A percentile compares a stretch with the other conserved stretches of the same genome.
Evolutionary conservation across 164 flowering plant species (phyloP).

Genomic region (Liquidambar formosana): DNA sequence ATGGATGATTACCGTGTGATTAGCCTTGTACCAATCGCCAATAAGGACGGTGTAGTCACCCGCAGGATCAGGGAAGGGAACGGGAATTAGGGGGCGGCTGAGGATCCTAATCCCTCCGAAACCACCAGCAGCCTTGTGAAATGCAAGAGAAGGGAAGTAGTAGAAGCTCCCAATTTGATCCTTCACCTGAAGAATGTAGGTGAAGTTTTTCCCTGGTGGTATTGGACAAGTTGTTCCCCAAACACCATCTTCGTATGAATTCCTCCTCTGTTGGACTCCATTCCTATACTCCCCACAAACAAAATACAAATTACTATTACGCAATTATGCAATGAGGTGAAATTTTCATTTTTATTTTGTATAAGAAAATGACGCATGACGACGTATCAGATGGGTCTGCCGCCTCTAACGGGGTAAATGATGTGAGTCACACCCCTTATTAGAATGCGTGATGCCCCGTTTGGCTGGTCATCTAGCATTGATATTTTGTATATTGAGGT

Average conservation of each 20-base stretch:
- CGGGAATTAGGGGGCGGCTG: constrained; percentile 79
- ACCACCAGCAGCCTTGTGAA: constrained; percentile 94
- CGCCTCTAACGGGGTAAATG: too few species aligned
- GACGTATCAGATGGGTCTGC: too few species aligned
- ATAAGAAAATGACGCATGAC: too few species aligned
- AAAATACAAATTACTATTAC: background rate
- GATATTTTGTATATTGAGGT: too few species aligned
- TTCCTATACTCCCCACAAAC: constrained; percentile 39
- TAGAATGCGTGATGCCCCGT: too few species aligned
- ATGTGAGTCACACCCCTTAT: too few species aligned
- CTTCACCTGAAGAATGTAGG: constrained; percentile 82
- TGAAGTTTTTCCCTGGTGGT: constrained; percentile 83
- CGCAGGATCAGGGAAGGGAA: constrained; percentile 73
- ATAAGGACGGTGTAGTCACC: constrained; percentile 74
- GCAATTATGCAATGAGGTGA: background rate
- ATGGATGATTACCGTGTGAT: constrained; percentile 65
- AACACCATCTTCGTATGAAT: constrained; percentile 79
- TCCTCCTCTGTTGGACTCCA: constrained; percentile 81
- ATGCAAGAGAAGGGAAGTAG: constrained; percentile 80
- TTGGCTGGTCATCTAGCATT: too few species aligned
- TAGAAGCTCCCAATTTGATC: constrained; percentile 90
- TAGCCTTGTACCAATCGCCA: constrained; percentile 84
- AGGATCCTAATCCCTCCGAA: constrained; percentile 79
- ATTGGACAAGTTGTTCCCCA: constrained; percentile 87
- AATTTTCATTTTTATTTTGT: background rate